Evolutionary conservation across 2,329 filamentous ascomycete species (phyloP).

Genomic region (Calonectria multiphialidica): DNA sequence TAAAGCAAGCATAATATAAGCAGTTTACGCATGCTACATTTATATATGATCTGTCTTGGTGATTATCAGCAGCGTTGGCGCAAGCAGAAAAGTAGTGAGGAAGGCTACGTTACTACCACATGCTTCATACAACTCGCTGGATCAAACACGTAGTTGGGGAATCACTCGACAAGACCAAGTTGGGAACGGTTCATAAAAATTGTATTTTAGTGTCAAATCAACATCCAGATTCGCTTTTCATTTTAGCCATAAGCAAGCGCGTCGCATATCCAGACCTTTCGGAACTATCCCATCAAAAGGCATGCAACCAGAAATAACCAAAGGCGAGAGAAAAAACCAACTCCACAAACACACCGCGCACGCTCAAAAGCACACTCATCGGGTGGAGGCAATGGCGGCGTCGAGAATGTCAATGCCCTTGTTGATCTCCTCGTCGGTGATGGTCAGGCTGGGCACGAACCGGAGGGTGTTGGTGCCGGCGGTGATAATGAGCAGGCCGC

Average conservation of each 20-base stretch:
- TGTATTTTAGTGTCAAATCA: slow-evolving; percentile 17
- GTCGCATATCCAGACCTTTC: not conserved
- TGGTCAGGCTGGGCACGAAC: slow-evolving; percentile 89
- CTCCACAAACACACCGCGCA: not conserved
- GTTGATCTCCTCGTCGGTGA: slow-evolving; percentile 84
- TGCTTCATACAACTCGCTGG: too few relatives aligned
- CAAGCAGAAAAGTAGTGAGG: too few relatives aligned
- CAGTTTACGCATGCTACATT: too few relatives aligned
- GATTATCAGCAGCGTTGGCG: too few relatives aligned
- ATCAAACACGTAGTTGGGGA: not conserved
- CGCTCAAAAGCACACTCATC: slow-evolving; percentile 33
- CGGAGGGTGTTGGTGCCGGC: slow-evolving; percentile 92
- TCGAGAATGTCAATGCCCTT: slow-evolving; percentile 82
- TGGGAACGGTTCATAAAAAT: not conserved
- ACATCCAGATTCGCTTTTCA: slow-evolving; percentile 24
- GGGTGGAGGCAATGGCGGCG: slow-evolving; percentile 67
- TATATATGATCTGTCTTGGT: too few relatives aligned
- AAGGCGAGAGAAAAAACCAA: not conserved
- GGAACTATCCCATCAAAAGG: not conserved
- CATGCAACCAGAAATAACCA: not conserved
- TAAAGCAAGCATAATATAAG: too few relatives aligned
- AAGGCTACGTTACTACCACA: too few relatives aligned
- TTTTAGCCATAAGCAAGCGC: not conserved
- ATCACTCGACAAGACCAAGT: not conserved
- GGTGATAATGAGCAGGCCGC: slow-evolving; percentile 90